Evolutionary conservation across 2,329 filamentous ascomycete genomes (phyloP).

Genomic region (Cercospora brassicicola): DNA sequence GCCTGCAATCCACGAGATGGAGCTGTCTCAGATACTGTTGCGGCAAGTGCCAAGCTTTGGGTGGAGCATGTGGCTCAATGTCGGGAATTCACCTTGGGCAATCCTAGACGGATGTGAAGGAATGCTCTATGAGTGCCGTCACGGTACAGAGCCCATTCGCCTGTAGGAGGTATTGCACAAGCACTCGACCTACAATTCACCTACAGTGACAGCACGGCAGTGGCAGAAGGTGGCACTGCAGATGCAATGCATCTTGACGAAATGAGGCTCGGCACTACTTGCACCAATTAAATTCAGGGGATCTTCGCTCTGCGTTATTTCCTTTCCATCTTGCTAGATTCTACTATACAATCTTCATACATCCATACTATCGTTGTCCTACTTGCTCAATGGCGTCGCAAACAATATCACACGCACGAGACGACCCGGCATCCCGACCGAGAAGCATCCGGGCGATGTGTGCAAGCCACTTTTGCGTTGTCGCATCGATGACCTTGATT

Average conservation of each 20-base stretch:
- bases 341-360: neutral
- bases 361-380: neutral
- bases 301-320: neutral
- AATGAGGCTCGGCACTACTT: conserved; percentile 16
- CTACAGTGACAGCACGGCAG: neutral
- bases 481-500: neutral
- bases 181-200: neutral
- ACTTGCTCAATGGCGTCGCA: neutral
- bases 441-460: neutral
- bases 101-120: neutral
- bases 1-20: conserved; percentile 1
- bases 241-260: conserved; percentile 3
- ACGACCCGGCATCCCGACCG: neutral
- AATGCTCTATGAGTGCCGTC: neutral
- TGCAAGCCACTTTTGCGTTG: neutral
- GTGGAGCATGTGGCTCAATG: neutral
- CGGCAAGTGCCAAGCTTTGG: conserved; percentile 12
- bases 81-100: neutral
- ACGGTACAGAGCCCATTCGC: neutral
- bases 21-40: conserved; percentile 8
- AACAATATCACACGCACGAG: neutral
- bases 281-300: conserved; percentile 1
- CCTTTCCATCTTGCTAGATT: neutral
- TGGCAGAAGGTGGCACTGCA: neutral
- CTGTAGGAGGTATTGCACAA: neutral